Evolutionary conservation across 345 rosid species (phyloP), one percentile per base, ranked within the genome.

Genomic region (Isatis tinctoria): DNA sequence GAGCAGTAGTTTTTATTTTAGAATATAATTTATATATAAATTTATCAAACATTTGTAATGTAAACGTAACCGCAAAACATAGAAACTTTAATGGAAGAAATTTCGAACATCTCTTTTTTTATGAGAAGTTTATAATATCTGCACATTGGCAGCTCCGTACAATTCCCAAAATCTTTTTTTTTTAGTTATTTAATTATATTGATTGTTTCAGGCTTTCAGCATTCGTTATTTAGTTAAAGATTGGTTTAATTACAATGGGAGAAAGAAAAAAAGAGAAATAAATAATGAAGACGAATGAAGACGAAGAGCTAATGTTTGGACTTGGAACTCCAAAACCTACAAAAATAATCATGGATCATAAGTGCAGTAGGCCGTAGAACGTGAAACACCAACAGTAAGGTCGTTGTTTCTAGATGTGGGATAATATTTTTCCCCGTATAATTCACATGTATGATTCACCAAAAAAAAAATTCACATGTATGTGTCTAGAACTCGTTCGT

Each of bases 341-440:
- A 60, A 75, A 59, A 61, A 33, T 26, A 75, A 62, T 61, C 57
- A 75, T 41, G 58, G 71, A 60, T 51, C 69, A 75, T 61, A 35
- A 56, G 74, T 75, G 70, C 61, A 24, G 51, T 69, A 61, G 39
- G 70, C 61, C 16, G 51, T 69, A 61, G 39, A 75, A 69, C 74
- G 79, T 75, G 79, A 69, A 65, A 33, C 58, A 68, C 61, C 69
- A 75, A 59, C 47, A 67, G 54, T 39, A 65, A 74, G 61, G 28
- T 74, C 5, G 48, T 37, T 74, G 44, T 59, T 66, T 47, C 17
- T 24, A 3, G 10, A 52, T 66, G 24, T 33, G 35, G 44, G 17
- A 40, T 24, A 49, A 22, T 28, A 61, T n/a, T n/a, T n/a, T n/a
- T n/a, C n/a, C n/a, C n/a, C n/a, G n/a, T n/a, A n/a, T n/a, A n/a